Evolutionary conservation across 257 asterid genomes (phyloP), one percentile per base, ranked within the genome.

Genomic region (Nicotiana sylvestris): DNA sequence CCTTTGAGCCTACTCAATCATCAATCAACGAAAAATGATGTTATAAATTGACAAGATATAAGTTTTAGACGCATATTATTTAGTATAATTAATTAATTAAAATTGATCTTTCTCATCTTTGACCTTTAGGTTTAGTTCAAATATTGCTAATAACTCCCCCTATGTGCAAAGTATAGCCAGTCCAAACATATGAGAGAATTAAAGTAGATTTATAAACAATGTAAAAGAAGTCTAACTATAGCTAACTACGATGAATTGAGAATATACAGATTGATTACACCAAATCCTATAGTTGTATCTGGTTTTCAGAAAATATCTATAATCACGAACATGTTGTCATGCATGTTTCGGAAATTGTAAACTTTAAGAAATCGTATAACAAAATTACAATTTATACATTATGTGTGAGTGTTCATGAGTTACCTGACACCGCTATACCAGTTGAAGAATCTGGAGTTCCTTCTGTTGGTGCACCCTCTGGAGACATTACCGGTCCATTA

Each of bases 401-500:
- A 33, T 33, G 49, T 53, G 0, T 37, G 6, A 17, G 25, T 83
- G 5, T 77, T 5, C 18, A 57, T 9, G 43, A n/a, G 29, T 57
- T 88, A 90, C 96, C 93, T 81, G 91, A 66, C 15, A 86, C 89
- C 7, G 93, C 57, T 53, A 94, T 85, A 10, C 65, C 39, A 29
- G 82, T 80, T 9, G 91, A 77, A 65, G 91, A 82, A 70, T 74
- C 87, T 49, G 91, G 82, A 62, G 65, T 60, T 81, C 89, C 91
- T 69, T 85, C 88, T 0, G 56, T 66, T 49, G 89, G 86, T 76
- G 83, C 92, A 85, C 88, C 92, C 88, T 87, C 84, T 62, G 93
- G 93, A 90, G 95, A 90, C 87, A 87, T 85, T 87, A 91, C 87
- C 69, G 93, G 92, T 61, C 90, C 96, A 89, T 89, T 88, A 84